Evolutionary conservation across 495 filamentous ascomycete species (phyloP).

Genomic region (Aspergillus biplanus): DNA sequence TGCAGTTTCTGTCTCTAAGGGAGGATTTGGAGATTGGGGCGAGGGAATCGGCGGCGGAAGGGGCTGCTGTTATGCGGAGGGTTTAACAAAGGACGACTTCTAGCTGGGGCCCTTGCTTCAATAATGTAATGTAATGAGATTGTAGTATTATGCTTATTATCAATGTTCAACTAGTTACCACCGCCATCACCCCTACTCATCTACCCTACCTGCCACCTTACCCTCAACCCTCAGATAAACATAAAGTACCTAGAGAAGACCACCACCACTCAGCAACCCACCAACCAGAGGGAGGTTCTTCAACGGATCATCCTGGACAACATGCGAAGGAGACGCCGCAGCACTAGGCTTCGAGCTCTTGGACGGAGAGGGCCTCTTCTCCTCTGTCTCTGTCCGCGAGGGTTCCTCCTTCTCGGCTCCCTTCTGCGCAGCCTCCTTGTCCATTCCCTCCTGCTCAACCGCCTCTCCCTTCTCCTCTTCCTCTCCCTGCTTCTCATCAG

Average conservation of each 20-base stretch:
- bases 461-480: not conserved
- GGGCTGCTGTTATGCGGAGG: conserved; percentile 27
- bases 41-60: conserved; percentile 27
- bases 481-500: not conserved
- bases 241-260: conserved; percentile 5
- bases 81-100: conserved; percentile 1
- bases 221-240: no score
- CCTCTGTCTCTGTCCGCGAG: not conserved
- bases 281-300: conserved; percentile 40
- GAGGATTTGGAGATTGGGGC: conserved; percentile 25
- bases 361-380: conserved; percentile 8
- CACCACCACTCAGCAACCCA: conserved; percentile 32
- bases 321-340: not conserved
- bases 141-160: no score
- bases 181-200: no score
- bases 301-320: conserved; percentile 29
- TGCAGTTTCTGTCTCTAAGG: conserved; percentile 23
- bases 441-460: not conserved
- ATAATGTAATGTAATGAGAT: no score
- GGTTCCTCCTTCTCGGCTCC: not conserved
- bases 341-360: conserved; percentile 2
- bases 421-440: not conserved
- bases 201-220: no score
- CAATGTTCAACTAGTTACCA: no score
- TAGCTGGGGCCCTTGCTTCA: no score